Evolutionary conservation across 2,329 filamentous ascomycete species (phyloP), one percentile per base, ranked within the genome.

Genomic region (Xylaria sp.): DNA sequence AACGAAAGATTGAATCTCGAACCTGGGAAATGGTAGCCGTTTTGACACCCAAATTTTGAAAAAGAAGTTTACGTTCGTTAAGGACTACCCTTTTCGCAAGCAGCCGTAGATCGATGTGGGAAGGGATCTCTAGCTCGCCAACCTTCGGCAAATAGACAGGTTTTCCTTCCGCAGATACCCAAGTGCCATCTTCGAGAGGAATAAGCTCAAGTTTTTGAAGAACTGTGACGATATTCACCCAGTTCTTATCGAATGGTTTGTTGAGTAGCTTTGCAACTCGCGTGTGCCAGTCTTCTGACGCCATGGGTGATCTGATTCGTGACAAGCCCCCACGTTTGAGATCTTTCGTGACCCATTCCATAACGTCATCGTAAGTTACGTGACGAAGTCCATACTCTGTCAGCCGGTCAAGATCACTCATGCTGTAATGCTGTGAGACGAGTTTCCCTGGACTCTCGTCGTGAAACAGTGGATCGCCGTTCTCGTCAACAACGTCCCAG

Each of bases 401-500:
- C 12, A 71, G 46, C 28, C 57, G 12, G 19, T 38, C 14, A 0
- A 67, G 45, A 25, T 68, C 57, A 0, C 7, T 23, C 3, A 5
- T 0, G 2, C 31, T 8, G 25, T 69, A 70, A 49, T n/a, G 2
- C 23, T 49, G 15, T 5, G 68, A 74, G n/a, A 71, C 9, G 38
- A 25, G 4, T 40, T 52, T 45, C 14, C 42, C 60, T 8, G 28
- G 61, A 9, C 57, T 47, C 25, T 72, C 70, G 1, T 66, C 72
- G 1, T 63, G 56, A 57, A 75, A 69, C 15, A 75, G 51, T 11
- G 72, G 71, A 6, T 65, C 19, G 1, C 65, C 69, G 8, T 68
- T 8, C 6, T 64, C 38, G 38, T 73, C 70, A n/a, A 57, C 64
- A 9, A n/a, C 67, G 57, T 4, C 17, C 21, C 23, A n/a, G n/a